Percentiles rank a stretch among this genome's conserved stretches.
Evolutionary conservation across 2,329 filamentous ascomycete species (phyloP).

Genomic region (Epichloe bromicola): DNA sequence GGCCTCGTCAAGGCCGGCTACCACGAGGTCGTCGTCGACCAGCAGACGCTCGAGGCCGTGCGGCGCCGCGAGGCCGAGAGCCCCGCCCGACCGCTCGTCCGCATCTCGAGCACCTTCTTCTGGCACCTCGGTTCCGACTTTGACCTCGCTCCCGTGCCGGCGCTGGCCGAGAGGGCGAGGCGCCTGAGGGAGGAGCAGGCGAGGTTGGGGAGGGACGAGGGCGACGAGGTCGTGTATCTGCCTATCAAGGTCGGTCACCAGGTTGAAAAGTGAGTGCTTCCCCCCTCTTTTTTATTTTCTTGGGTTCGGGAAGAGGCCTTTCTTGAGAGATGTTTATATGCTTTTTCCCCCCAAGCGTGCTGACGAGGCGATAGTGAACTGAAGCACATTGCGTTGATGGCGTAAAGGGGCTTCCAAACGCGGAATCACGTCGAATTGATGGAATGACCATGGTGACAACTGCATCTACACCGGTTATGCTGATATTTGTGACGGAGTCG

Average conservation of each 20-base stretch:
- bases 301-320: background rate
- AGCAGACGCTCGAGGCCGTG: slow-evolving; percentile 35
- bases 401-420: slow-evolving; percentile 13
- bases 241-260: slow-evolving; percentile 46
- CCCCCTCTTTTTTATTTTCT: background rate
- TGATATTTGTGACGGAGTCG: no score
- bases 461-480: no score
- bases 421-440: no score
- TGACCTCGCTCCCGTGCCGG: slow-evolving; percentile 38
- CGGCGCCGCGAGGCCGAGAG: slow-evolving; percentile 25
- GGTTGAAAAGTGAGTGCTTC: slow-evolving; percentile 36
- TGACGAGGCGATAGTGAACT: slow-evolving; percentile 26
- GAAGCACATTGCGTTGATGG: slow-evolving; percentile 40
- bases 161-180: slow-evolving; percentile 30
- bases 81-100: slow-evolving; percentile 37
- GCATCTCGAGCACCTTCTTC: slow-evolving; percentile 49
- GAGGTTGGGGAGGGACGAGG: slow-evolving; percentile 39
- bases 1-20: slow-evolving; percentile 48
- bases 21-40: slow-evolving; percentile 48
- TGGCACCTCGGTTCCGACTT: slow-evolving; percentile 47
- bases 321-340: no score
- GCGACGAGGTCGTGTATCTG: slow-evolving; percentile 32
- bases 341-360: background rate
- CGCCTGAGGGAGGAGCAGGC: slow-evolving; percentile 34
- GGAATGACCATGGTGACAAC: no score